These are phyloP conservation scores for Dendrobium huoshanense DNA, from an alignment of 106 monocot genomes.

Conservation along the genomic window DNA sequence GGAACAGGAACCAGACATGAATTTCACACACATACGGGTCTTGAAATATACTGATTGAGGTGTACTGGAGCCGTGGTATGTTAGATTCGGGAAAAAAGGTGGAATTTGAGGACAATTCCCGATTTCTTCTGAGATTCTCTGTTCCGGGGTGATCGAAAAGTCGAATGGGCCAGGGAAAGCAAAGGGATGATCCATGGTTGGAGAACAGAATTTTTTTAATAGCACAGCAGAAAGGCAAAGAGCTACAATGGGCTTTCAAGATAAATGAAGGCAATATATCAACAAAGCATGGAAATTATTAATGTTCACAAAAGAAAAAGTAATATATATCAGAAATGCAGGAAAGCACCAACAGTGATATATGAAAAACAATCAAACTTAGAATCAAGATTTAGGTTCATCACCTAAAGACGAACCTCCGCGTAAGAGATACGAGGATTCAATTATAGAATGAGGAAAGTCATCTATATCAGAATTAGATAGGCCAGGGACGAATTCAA, in stretches of 20 bases:
- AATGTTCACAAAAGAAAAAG: background rate
- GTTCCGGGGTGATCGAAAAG: background rate
- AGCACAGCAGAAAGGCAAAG: background rate
- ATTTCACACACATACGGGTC: slow-evolving; percentile 11
- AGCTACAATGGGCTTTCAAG: background rate
- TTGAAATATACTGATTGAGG: slow-evolving; percentile 11
- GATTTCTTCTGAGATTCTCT: background rate
- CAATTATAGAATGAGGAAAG: background rate
- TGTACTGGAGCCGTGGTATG: background rate
- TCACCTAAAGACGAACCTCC: background rate
- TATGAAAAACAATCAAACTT: background rate
- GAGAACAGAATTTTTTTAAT: background rate
- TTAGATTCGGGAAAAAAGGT: background rate
- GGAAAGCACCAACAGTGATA: background rate
- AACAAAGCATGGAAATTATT: background rate
- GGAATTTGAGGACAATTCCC: background rate
- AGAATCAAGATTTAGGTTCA: background rate
- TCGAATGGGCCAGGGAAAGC: background rate
- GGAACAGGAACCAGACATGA: slow-evolving; percentile 14
- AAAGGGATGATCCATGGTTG: background rate
- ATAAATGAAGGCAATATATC: background rate
- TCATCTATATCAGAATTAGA: background rate
- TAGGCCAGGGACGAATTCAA: background rate
- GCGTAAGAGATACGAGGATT: background rate
- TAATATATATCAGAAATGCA: background rate